These are phyloP conservation scores for Mycena polygramma DNA, from an alignment of 768 basidiomycete genomes.

Conservation along the genomic window DNA sequence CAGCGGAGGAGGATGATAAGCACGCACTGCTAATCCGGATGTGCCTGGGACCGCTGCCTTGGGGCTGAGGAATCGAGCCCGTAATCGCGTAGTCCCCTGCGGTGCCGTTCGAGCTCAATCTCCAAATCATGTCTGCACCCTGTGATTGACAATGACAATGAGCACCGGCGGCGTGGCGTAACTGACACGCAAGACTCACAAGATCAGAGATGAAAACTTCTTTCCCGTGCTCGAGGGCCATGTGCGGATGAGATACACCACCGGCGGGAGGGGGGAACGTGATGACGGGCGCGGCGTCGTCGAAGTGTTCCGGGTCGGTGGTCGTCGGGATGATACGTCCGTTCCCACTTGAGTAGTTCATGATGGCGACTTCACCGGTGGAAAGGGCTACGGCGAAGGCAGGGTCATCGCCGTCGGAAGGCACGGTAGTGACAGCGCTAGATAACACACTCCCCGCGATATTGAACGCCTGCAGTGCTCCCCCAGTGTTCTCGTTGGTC, in stretches of 20 bases:
- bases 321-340: slow-evolving; percentile 66
- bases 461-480: slow-evolving; percentile 70
- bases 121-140: slow-evolving; percentile 81
- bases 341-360: slow-evolving; percentile 71
- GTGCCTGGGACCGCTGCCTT: slow-evolving; percentile 76
- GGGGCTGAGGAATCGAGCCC: slow-evolving; percentile 70
- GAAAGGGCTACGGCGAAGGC: slow-evolving; percentile 65
- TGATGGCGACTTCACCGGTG: slow-evolving; percentile 69
- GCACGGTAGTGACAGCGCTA: slow-evolving; percentile 57
- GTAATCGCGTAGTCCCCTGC: slow-evolving; percentile 66
- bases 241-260: slow-evolving; percentile 74
- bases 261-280: slow-evolving; percentile 64
- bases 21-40: slow-evolving; percentile 52
- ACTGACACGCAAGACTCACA: slow-evolving; percentile 50
- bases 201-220: slow-evolving; percentile 78
- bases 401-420: slow-evolving; percentile 65
- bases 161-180: not conserved
- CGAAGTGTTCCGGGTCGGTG: slow-evolving; percentile 49
- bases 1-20: not conserved
- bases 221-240: slow-evolving; percentile 65
- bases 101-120: slow-evolving; percentile 60
- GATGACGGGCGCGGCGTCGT: slow-evolving; percentile 55
- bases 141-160: slow-evolving; percentile 40
- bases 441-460: slow-evolving; percentile 64
- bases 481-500: slow-evolving; percentile 64